Percentiles rank a stretch among this genome's conserved stretches.
Evolutionary conservation across 371 early-diverging fungal species (phyloP).

Genomic region (Mortierella sp.): DNA sequence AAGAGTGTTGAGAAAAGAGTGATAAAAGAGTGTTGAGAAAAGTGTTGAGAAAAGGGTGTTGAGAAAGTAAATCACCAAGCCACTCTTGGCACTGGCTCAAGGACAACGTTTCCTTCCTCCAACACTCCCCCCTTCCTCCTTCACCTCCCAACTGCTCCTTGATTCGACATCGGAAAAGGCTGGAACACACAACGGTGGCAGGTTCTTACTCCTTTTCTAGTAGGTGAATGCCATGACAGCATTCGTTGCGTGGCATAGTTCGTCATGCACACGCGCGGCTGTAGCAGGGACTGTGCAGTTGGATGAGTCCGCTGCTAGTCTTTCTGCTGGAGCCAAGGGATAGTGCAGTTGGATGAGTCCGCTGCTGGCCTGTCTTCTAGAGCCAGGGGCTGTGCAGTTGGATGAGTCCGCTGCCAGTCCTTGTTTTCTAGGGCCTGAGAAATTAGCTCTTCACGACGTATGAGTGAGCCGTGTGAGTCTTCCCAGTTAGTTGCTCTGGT

Average conservation of each 20-base stretch:
- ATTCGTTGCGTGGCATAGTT: constrained; percentile 34
- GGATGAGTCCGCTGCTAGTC: no score
- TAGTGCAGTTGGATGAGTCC: no score
- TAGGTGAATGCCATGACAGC: constrained; percentile 36
- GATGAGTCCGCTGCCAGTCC: constrained; percentile 47
- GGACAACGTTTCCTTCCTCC: no score
- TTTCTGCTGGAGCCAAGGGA: no score
- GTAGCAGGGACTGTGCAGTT: constrained; percentile 45
- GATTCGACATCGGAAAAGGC: no score
- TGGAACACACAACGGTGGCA: no score
- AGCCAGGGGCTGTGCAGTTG: no score
- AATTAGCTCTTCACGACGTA: constrained; percentile 40
- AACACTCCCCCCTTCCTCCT: neutral
- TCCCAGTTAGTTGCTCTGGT: constrained; percentile 26
- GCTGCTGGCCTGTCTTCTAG: no score
- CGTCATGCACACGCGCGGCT: constrained; percentile 40
- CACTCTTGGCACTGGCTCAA: constrained; percentile 6
- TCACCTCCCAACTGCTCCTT: constrained; percentile 11
- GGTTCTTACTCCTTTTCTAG: constrained; percentile 9
- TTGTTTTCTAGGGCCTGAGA: constrained; percentile 33
- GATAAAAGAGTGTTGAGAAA: constrained; percentile 1
- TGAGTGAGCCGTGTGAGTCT: constrained; percentile 41
- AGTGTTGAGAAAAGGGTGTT: neutral
- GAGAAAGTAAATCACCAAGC: constrained; percentile 3
- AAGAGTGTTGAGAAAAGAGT: constrained; percentile 1